Base-by-base conservation (phyloP, 2,329 filamentous ascomycete species). In the Berkeleyomyces basicola region DNA sequence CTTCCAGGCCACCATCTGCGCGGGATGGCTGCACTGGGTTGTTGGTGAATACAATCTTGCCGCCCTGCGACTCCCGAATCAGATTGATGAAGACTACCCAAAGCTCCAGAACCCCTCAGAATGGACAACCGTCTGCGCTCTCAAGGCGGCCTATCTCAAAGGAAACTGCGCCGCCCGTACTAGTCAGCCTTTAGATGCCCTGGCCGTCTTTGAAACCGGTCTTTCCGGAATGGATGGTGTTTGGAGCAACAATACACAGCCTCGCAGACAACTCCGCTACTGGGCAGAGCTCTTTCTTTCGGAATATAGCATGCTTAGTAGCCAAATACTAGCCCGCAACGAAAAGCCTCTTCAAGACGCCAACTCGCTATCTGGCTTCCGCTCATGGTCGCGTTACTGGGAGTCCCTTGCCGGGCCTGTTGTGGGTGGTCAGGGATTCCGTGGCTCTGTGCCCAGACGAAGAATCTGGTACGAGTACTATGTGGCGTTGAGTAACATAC, bases 381-480 rank as follows among this genome's bases (percentile, higher is more conserved):
- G 83, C 31, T 76, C 84, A 3, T 93, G 88, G 87, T 80, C 81
- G 1, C 80, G 75, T 65, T 88, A 88, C 69, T 90, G 86, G 84
- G 77, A 82, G 62, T 71, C 74, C 37, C 75, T 76, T 71, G 70
- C 74, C 0, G 71, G 76, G 2, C 73, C 76, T 1, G 72, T 78
- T 3, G 72, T 75, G 0, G 82, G 81, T 43, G 82, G 83, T 4
- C 76, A 77, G 63, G 81, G 81, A n/a, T 79, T 82, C 68, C 77
- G 78, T 65, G 80, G 82, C 23, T 76, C 80, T 7, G 78, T 85
- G 16, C 79, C 82, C 39, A 77, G 86, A 66, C 79, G 87, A 66
- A 76, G 82, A 47, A 83, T 95, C 53, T 96, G 91, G 91, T 84
- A 82, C 68, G 83, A 88, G 66, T 96, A 96, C 72, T 96, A 96